Evolutionary conservation across 2,329 filamentous ascomycete genomes (phyloP), one percentile per base, ranked within the genome.

Genomic region (Ophiostoma novo-ulmi): DNA sequence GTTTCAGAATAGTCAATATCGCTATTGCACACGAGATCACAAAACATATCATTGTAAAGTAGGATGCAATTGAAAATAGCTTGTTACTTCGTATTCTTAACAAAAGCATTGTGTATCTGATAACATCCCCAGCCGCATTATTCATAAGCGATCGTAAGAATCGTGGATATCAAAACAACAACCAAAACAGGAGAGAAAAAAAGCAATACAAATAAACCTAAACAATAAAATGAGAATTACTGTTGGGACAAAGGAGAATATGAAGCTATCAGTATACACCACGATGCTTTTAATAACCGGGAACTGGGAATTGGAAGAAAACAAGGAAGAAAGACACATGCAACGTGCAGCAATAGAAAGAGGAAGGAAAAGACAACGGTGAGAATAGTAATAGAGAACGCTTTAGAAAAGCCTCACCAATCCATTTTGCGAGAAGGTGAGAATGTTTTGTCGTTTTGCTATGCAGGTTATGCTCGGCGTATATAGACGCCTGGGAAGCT

Each of bases 151-250:
- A 20, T 63, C 58, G 8, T 35, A 63, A 36, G 58, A 35, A 63
- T 35, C 58, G 22, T 63, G 58, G 58, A 63, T 63, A 63, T 63
- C 58, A 63, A 63, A 26, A 63, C 58, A 63, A 35, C 13, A 63
- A 13, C 22, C 35, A 26, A 55, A 35, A 63, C 26, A 20, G 13
- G 4, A 35, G 17, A 2, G n/a, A 36, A 11, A 20, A 63, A 35
- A 2, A 35, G 17, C 55, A 35, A 35, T 5, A 35, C 1, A 6
- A 35, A 36, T 7, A 7, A 17, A 35, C 22, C 13, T 14, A 63
- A 35, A 13, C 7, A 35, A 14, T 17, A 10, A 22, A 36, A 63
- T 5, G 11, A 20, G 26, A 20, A 31, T 31, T 31, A 31, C 31
- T 31, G 31, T 31, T 31, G 31, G 31, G 31, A 22, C n/a, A 26